Conservation (phyloP, 2,329 filamentous ascomycete species). For the Colletotrichum magnum region DNA sequence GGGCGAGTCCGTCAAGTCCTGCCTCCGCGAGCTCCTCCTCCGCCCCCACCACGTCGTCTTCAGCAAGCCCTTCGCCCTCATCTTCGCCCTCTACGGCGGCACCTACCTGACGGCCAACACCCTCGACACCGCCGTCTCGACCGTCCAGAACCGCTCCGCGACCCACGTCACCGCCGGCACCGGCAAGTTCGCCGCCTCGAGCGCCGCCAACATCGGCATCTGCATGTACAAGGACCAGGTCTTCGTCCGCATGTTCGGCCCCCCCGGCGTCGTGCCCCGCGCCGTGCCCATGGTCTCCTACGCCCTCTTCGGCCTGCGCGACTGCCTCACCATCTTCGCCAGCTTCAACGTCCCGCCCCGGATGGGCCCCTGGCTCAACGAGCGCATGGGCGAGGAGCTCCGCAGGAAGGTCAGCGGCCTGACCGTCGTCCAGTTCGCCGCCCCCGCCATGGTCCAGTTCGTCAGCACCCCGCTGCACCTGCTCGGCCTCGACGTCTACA, state of each 20-base stretch:
- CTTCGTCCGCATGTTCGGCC: constrained; percentile 87
- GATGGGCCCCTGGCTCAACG: constrained; percentile 77
- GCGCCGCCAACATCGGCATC: constrained; percentile 84
- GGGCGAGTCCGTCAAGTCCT: constrained; percentile 70
- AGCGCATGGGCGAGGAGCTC: constrained; percentile 67
- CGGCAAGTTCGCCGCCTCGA: constrained; percentile 85
- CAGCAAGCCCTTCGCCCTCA: constrained; percentile 77
- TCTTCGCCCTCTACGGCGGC: constrained; percentile 84
- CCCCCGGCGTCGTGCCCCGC: constrained; percentile 63
- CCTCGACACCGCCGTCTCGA: constrained; percentile 84
- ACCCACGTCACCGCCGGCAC: constrained; percentile 79
- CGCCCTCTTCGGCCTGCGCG: constrained; percentile 83
- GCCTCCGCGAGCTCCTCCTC: constrained; percentile 68
- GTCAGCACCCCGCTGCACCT: constrained; percentile 88
- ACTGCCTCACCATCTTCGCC: constrained; percentile 91
- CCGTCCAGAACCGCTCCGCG: constrained; percentile 69
- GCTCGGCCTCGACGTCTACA: constrained; percentile 89
- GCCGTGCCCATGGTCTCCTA: constrained; percentile 80
- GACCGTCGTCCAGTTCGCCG: constrained; percentile 82
- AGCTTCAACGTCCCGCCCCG: constrained; percentile 90
- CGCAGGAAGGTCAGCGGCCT: constrained; percentile 65
- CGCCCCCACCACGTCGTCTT: constrained; percentile 73
- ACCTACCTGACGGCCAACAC: constrained; percentile 92
- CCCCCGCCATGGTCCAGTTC: constrained; percentile 84
- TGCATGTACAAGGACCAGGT: constrained; percentile 92